These are phyloP conservation scores for Colletotrichum cordylinicola DNA, from an alignment of 2,329 filamentous ascomycete genomes.

Conservation along the genomic window DNA sequence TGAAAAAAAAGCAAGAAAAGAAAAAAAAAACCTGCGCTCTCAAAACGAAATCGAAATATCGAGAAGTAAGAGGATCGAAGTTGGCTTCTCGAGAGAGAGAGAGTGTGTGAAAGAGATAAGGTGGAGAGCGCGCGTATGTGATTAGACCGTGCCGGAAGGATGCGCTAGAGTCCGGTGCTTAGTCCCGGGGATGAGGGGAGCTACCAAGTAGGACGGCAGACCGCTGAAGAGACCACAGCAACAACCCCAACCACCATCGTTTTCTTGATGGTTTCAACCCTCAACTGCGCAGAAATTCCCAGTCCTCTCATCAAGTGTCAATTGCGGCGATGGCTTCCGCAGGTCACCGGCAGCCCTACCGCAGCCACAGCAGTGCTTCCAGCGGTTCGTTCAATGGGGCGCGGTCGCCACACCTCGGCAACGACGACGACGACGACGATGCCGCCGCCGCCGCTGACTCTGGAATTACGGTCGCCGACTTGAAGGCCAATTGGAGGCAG, in stretches of 20 bases:
- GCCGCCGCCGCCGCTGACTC: conserved; percentile 25
- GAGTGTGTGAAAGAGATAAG: neutral
- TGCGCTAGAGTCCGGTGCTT: neutral
- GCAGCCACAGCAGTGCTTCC: neutral
- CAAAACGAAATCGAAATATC: neutral
- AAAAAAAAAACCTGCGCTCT: too few species aligned
- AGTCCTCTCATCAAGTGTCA: neutral
- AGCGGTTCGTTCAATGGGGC: neutral
- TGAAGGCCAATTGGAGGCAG: conserved; percentile 39
- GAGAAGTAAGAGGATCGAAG: neutral
- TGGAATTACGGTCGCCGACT: conserved; percentile 29
- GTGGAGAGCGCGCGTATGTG: neutral
- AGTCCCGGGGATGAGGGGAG: neutral
- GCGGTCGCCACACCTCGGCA: neutral
- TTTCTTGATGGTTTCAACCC: neutral
- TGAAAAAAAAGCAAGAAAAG: too few species aligned
- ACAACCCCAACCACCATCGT: neutral
- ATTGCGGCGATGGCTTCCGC: neutral
- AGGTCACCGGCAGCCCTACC: neutral
- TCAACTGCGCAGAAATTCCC: neutral
- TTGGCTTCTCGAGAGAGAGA: neutral
- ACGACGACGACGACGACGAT: neutral
- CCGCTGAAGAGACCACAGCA: neutral
- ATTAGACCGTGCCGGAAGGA: neutral
- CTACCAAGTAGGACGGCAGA: neutral